Base-by-base conservation (phyloP, 1,284 basidiomycete genomes). In the Rhodotorula sp. region DNA sequence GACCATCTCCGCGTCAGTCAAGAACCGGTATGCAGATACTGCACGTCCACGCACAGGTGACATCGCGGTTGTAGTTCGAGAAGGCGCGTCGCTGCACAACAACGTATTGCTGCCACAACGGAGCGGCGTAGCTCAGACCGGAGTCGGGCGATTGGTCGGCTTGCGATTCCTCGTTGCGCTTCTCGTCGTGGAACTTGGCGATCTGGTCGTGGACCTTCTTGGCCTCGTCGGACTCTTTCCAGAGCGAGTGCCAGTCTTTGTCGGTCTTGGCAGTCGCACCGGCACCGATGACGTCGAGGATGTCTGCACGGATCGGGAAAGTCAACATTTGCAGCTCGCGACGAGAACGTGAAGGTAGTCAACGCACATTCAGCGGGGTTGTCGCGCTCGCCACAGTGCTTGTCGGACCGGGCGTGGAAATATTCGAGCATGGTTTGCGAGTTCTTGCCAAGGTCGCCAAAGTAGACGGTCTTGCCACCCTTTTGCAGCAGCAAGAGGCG, bases 391-490 rank as follows among this genome's bases (percentile, higher is more conserved):
- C 78, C 75, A 49, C 85, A 85, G 21, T 77, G 69, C 49, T 80
- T 77, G 16, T 85, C 86, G 54, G 85, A 85, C 67, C 85, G 84
- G 14, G 80, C 80, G 64, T 83, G 84, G 76, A 92, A 92, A 81
- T 92, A 92, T 26, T 84, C 77, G 73, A 84, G 81, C 34, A 87
- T 80, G 20, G 84, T 81, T 6, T 54, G 18, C 5, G 84, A 84
- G 78, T 87, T 86, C 48, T 82, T 74, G 23, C 78, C 83, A 83
- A 91, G 81, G 68, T 91, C 87, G 31, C 90, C 91, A 76, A 91
- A 91, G 80, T 90, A 91, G 3, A 90, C 88, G 0, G 87, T 91
- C 81, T 90, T 84, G 1, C 90, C 90, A n/a, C 89, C 90, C 67
- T 76, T 73, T 46, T 70, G 0, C 83, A 85, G 46, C 80, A 81